Evolutionary conservation across 23 red algal genomes (phyloP), one percentile per base, ranked within the genome.

Genomic region (Gracilaria domingensis): DNA sequence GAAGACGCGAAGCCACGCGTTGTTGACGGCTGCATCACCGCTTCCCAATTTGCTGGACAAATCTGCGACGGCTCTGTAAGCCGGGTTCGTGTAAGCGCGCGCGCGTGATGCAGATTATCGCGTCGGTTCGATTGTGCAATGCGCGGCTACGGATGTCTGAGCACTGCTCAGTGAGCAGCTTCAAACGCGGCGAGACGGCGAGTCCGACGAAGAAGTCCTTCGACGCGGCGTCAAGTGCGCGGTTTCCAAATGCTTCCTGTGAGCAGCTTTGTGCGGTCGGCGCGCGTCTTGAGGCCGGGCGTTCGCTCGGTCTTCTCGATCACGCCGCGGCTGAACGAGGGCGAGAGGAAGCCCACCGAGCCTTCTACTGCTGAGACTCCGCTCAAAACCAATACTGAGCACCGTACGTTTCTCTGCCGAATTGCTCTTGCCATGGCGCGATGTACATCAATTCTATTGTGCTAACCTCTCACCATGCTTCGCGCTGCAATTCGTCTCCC

Each of bases 271-370:
- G 72, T 30, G 72, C 38, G 72, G 20, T 48, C 72, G 12, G 72
- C 72, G 72, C 72, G 72, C 20, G n/a, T 77, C 0, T 42, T 77
- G 72, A 40, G 42, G 23, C 72, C 72, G 38, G 40, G 45, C 9
- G 72, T 72, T 13, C 87, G 87, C 54, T 65, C 87, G 17, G 14
- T 90, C 29, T 79, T 90, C 87, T 90, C 87, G 2, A 56, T 75
- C 56, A 71, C 87, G 0, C 73, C 74, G 24, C 72, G 66, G 5
- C 57, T 71, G 24, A 90, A 90, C 30, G 87, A 90, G 58, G 75
- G 87, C 75, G 74, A 90, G 29, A 64, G 26, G 17, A 60, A 66
- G 30, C 74, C 32, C 13, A 60, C 71, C 23, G 50, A 67, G 35
- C 57, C 87, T 7, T 90, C 87, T 47, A 54, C 55, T 18, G 11